Base-by-base conservation (phyloP, 768 basidiomycete genomes). In the Leccinum subtestaceum region DNA sequence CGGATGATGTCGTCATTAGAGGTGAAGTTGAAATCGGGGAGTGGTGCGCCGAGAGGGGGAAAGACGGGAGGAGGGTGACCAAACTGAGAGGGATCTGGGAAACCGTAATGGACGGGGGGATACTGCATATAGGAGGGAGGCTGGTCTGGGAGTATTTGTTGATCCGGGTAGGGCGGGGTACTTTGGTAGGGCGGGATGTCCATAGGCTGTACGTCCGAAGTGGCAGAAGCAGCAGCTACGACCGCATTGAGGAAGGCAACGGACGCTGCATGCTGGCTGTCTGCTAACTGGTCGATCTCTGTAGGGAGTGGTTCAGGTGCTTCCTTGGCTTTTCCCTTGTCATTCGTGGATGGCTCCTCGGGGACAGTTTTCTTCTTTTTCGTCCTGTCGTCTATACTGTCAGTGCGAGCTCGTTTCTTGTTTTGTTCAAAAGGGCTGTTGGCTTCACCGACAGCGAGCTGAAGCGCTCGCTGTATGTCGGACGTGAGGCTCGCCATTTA, bases 1-100 rank as follows among this genome's bases (percentile, higher is more conserved):
- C 85, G 88, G 47, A 91, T 74, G 48, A 92, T 81, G 60, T 90
- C 87, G 51, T 92, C 90, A 65, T 84, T 88, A 25, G 87, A 87
- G 12, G 79, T 78, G 56, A 75, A 75, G 27, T 69, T 71, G n/a
- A 80, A 67, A 25, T 76, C 77, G 15, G 76, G 73, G 43, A 75
- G 60, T 4, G 66, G 63, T 2, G 58, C 63, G 13, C 54, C 63
- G 5, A 70, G 29, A 29, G 57, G 55, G 12, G 69, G 63, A 52
- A 65, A 72, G 53, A 54, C 59, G 72, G 63, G 65, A 27, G 63
- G 59, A 5, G 71, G 62, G 29, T 67, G 65, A 31, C 66, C 61
- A 40, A 67, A 73, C 45, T 68, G 66, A 32, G 70, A 62, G 15
- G 66, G 63, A 54, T 72, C 69, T 17, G 67, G 67, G 15, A 72